Conservation (phyloP, 2,329 filamentous ascomycete species). For the Rutstroemia sydowiana region DNA sequence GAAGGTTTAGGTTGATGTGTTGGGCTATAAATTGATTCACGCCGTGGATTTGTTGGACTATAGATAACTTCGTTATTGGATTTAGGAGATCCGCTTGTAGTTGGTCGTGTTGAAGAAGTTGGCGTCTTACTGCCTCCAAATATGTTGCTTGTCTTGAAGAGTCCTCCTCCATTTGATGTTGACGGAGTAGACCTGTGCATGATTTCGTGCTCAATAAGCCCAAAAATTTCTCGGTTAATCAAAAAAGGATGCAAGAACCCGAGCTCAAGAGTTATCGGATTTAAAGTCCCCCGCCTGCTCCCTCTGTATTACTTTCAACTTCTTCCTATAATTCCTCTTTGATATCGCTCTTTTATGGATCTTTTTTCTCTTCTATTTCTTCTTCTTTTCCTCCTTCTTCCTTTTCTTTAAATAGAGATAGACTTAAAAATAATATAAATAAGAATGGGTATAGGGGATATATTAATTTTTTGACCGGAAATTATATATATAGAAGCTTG, state of each 20-base stretch:
- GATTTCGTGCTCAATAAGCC: not conserved
- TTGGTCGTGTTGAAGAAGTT: constrained; percentile 21
- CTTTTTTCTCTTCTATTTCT: not conserved
- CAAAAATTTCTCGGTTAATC: constrained; percentile 8
- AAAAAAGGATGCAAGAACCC: not conserved
- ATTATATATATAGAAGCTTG: not conserved
- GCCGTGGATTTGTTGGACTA: not conserved
- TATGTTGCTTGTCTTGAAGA: constrained; percentile 18
- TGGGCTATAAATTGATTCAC: too few species aligned
- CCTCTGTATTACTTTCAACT: not conserved
- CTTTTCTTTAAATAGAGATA: not conserved
- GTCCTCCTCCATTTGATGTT: constrained; percentile 13
- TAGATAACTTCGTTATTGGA: constrained; percentile 18
- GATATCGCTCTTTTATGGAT: not conserved
- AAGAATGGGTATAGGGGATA: too few species aligned
- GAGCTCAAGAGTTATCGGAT: not conserved
- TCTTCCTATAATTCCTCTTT: not conserved
- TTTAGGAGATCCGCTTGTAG: constrained; percentile 22
- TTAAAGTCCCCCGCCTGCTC: not conserved
- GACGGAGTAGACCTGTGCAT: constrained; percentile 15
- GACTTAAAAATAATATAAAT: too few species aligned
- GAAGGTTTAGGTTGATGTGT: constrained; percentile 11
- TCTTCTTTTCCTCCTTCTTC: too few species aligned
- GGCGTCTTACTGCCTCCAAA: constrained; percentile 24
- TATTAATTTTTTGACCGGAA: not conserved